Conservation (phyloP, 371 early-diverging fungal genomes). For the Mucor indicus region DNA sequence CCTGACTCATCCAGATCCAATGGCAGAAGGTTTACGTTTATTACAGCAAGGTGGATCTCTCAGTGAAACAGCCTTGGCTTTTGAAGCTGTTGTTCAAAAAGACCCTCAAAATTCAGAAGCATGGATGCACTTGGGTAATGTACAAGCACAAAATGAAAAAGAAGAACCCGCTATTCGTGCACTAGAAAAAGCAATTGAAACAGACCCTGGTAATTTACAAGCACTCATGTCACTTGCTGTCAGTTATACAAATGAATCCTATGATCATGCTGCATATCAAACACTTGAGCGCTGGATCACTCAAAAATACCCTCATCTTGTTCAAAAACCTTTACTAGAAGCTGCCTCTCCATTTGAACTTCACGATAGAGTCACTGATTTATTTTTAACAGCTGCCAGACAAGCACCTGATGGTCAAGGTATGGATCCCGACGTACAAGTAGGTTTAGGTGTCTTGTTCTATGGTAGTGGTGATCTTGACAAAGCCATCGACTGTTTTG, state of each 20-base stretch:
- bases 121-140: constrained; percentile 79
- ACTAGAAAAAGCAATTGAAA: constrained; percentile 63
- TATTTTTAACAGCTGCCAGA: constrained; percentile 81
- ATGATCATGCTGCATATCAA: constrained; percentile 55
- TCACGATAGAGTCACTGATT: constrained; percentile 71
- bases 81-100: constrained; percentile 79
- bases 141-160: constrained; percentile 87
- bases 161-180: constrained; percentile 84
- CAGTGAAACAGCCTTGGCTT: constrained; percentile 73
- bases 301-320: constrained; percentile 39
- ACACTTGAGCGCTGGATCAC: constrained; percentile 49
- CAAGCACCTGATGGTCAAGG: constrained; percentile 63
- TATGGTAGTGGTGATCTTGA: constrained; percentile 86
- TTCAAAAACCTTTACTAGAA: constrained; percentile 18
- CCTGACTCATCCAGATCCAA: constrained; percentile 49
- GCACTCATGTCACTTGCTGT: constrained; percentile 87
- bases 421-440: constrained; percentile 91
- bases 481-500: constrained; percentile 97
- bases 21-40: constrained; percentile 51
- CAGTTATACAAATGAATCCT: constrained; percentile 91
- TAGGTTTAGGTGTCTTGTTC: constrained; percentile 93
- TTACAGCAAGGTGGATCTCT: constrained; percentile 57
- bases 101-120: constrained; percentile 68
- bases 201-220: constrained; percentile 61
- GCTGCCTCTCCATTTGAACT: constrained; percentile 48